Evolutionary conservation across 305 asterid genomes (phyloP).

Genomic region (Fraxinus latifolia): DNA sequence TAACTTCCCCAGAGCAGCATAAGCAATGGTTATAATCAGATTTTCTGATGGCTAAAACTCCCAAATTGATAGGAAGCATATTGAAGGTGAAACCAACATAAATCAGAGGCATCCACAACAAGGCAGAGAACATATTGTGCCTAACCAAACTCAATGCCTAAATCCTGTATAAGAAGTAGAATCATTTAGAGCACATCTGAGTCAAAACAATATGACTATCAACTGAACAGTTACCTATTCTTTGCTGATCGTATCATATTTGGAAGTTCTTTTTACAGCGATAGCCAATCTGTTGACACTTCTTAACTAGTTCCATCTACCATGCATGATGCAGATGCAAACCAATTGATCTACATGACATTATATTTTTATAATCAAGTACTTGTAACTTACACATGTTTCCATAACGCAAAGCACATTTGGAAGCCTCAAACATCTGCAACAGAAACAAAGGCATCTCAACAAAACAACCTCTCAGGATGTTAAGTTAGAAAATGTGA

Average conservation of each 20-base stretch:
- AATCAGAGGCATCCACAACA: conserved; percentile 4
- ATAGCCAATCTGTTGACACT: neutral
- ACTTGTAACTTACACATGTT: conserved; percentile 67
- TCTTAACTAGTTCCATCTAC: neutral
- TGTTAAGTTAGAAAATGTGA: conserved; percentile 11
- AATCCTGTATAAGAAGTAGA: neutral
- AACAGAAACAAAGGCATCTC: conserved; percentile 32
- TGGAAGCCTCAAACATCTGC: conserved; percentile 75
- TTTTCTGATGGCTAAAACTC: neutral
- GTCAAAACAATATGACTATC: neutral
- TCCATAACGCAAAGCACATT: conserved; percentile 71
- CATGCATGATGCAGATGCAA: conserved; percentile 10
- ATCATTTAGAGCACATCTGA: neutral
- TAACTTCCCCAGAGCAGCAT: conserved; percentile 7
- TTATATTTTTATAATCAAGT: conserved; percentile 10
- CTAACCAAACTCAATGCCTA: neutral
- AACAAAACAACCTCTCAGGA: conserved; percentile 18
- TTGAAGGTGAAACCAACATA: neutral
- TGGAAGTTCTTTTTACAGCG: neutral
- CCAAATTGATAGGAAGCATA: conserved; percentile 7
- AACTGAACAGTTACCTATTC: neutral
- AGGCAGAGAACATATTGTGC: neutral
- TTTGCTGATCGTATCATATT: neutral
- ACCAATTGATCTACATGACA: conserved; percentile 1
- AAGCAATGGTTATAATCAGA: conserved; percentile 1